Conservation (phyloP, 805 yeast species). For the Candida patagonica region DNA sequence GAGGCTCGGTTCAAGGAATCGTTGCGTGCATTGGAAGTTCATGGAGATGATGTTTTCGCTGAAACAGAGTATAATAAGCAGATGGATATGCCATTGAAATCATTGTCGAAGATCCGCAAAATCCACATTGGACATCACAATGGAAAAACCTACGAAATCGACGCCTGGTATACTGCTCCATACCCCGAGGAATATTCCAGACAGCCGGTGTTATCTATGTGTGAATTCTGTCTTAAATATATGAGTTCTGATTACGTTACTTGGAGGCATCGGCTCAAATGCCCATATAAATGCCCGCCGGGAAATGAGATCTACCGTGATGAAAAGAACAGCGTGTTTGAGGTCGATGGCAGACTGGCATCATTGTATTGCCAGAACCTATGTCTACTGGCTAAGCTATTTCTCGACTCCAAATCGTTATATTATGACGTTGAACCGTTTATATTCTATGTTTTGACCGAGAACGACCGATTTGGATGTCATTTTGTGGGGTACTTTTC, state of each 20-base stretch:
- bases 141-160: slow-evolving; percentile 44
- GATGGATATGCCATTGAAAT: slow-evolving; percentile 17
- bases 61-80: slow-evolving; percentile 2
- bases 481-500: slow-evolving; percentile 93
- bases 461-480: slow-evolving; percentile 44
- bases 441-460: slow-evolving; percentile 77
- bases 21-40: slow-evolving; percentile 4
- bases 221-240: slow-evolving; percentile 79
- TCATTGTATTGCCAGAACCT: slow-evolving; percentile 79
- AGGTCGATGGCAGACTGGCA: slow-evolving; percentile 83
- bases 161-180: slow-evolving; percentile 90
- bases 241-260: slow-evolving; percentile 59
- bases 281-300: slow-evolving; percentile 68
- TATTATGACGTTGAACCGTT: slow-evolving; percentile 96
- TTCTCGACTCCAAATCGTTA: slow-evolving; percentile 81
- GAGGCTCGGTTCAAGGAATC: slow-evolving; percentile 38
- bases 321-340: slow-evolving; percentile 62
- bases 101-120: slow-evolving; percentile 39
- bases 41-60: not conserved
- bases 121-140: slow-evolving; percentile 52
- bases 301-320: slow-evolving; percentile 87
- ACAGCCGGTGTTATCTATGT: slow-evolving; percentile 55
- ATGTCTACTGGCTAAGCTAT: slow-evolving; percentile 81
- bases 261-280: slow-evolving; percentile 66
- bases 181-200: slow-evolving; percentile 79